These are phyloP conservation scores for Raphanus raphanistrum DNA, from an alignment of 345 rosid genomes.

Conservation along the genomic window DNA sequence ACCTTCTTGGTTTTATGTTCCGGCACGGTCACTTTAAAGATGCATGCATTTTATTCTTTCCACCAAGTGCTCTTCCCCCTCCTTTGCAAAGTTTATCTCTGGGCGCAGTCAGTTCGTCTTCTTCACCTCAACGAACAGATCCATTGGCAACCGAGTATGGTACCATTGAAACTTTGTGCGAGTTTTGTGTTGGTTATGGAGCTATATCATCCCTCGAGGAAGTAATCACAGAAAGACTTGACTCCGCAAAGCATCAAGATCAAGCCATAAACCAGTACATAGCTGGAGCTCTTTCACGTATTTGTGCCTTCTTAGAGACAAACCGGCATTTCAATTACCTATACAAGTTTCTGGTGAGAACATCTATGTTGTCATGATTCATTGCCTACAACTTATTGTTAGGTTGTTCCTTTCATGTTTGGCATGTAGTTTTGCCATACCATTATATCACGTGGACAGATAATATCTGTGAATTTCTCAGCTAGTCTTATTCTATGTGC, in stretches of 20 bases:
- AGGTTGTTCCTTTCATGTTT: constrained; percentile 45
- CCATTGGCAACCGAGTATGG: constrained; percentile 92
- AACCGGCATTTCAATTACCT: constrained; percentile 88
- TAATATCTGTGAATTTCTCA: neutral
- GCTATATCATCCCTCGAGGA: constrained; percentile 82
- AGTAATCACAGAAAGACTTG: constrained; percentile 67
- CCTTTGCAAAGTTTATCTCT: constrained; percentile 64
- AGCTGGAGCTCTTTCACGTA: constrained; percentile 67
- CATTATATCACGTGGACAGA: neutral
- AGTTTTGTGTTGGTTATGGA: constrained; percentile 74
- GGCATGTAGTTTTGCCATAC: neutral
- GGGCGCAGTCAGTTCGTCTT: constrained; percentile 62
- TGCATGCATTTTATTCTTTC: constrained; percentile 87
- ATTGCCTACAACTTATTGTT: constrained; percentile 45
- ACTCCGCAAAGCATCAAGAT: constrained; percentile 60
- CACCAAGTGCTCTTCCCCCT: constrained; percentile 66
- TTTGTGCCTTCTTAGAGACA: constrained; percentile 80
- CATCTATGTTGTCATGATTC: constrained; percentile 25
- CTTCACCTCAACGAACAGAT: constrained; percentile 88
- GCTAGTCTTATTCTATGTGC: constrained; percentile 13
- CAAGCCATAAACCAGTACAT: constrained; percentile 62
- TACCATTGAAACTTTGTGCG: constrained; percentile 84
- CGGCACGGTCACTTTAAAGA: constrained; percentile 82
- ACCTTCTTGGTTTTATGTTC: constrained; percentile 83
- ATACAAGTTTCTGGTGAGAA: constrained; percentile 75